phyloP scores from a whole-genome alignment of 805 yeast genomes.

The Saccharomycopsis fermentans region DNA sequence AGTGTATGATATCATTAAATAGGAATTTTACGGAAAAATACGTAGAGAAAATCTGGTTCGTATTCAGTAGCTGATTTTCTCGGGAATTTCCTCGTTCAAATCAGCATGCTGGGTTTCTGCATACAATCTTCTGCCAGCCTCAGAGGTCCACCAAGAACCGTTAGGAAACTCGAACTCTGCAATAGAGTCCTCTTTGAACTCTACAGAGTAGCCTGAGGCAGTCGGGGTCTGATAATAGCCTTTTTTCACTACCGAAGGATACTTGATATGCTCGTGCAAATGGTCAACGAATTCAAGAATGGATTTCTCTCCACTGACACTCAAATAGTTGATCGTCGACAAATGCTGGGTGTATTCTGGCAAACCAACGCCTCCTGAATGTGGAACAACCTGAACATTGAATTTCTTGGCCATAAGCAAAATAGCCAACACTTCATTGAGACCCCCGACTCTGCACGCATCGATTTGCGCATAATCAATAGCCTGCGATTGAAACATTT shows the following conservation, averaged over 20 bases:
- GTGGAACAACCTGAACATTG: conserved; percentile 27
- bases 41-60: too few relatives aligned
- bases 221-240: conserved; percentile 26
- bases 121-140: conserved; percentile 17
- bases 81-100: conserved; percentile 11
- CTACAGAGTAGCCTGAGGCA: conserved; percentile 27
- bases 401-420: conserved; percentile 27
- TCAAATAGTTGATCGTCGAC: conserved; percentile 26
- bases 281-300: conserved; percentile 27
- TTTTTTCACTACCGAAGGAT: conserved; percentile 23
- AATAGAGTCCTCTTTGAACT: conserved; percentile 22
- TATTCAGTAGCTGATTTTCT: not conserved
- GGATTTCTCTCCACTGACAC: conserved; percentile 24
- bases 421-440: conserved; percentile 27
- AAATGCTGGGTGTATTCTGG: conserved; percentile 29
- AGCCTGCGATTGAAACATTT: conserved; percentile 24
- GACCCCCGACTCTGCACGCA: conserved; percentile 28
- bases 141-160: conserved; percentile 26
- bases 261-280: conserved; percentile 24
- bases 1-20: too few relatives aligned
- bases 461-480: conserved; percentile 27
- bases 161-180: conserved; percentile 24
- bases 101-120: conserved; percentile 13
- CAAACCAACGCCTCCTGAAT: conserved; percentile 29
- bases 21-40: too few relatives aligned